Evolutionary conservation across 176 grass and related monocot genomes (phyloP).

Genomic region (Hsuehochloa calcarea): DNA sequence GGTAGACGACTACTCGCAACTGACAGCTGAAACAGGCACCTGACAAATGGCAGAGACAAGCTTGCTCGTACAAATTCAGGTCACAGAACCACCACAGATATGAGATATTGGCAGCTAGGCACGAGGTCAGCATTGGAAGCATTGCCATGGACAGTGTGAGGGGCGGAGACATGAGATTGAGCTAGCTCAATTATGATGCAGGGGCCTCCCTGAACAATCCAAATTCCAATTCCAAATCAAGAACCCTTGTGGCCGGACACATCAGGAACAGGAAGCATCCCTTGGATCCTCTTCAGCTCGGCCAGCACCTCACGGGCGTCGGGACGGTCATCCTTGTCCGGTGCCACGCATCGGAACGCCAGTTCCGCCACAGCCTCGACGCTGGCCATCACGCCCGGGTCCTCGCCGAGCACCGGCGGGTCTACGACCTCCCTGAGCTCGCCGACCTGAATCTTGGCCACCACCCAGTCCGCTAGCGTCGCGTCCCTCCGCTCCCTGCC

Average conservation of each 20-base stretch:
- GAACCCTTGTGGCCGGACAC: constrained; percentile 19
- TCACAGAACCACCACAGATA: neutral
- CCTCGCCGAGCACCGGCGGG: constrained; percentile 54
- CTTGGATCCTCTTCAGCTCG: constrained; percentile 72
- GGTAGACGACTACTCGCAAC: no score
- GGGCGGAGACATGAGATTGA: neutral
- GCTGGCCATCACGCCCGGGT: constrained; percentile 42
- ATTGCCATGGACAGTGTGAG: neutral
- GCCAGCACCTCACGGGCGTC: constrained; percentile 65
- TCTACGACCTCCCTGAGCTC: constrained; percentile 86
- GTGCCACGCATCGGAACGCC: constrained; percentile 84
- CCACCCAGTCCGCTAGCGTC: constrained; percentile 78
- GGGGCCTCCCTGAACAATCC: neutral
- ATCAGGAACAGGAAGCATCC: constrained; percentile 41
- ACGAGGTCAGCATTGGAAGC: neutral
- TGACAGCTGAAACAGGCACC: neutral
- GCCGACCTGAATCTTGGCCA: constrained; percentile 86
- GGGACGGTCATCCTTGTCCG: constrained; percentile 91
- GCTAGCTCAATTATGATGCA: neutral
- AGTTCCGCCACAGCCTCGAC: constrained; percentile 79
- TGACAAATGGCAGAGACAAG: neutral
- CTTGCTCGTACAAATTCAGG: constrained; percentile 1
- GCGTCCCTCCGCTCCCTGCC: constrained; percentile 79
- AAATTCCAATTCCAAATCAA: constrained; percentile 4
- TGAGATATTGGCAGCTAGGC: neutral